A percentile compares a stretch with the other conserved stretches of the same genome.
phyloP scores from a whole-genome alignment of 768 basidiomycete genomes.

The Tricholoma matsutake region DNA sequence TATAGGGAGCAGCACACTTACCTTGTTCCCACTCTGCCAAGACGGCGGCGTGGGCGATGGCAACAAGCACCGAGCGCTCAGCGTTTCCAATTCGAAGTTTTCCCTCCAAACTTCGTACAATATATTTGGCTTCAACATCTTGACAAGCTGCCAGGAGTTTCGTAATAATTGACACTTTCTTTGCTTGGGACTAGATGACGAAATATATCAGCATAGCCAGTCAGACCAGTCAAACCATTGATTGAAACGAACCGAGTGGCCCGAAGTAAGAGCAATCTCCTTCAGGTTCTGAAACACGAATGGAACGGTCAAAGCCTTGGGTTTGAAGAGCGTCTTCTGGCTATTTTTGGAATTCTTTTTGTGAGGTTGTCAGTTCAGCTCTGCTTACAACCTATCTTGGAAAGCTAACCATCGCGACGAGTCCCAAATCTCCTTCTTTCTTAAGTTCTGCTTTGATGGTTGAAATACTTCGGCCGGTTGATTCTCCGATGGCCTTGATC shows the following conservation, averaged over 20 bases:
- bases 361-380: background rate
- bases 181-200: constrained; percentile 78
- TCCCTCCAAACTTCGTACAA: constrained; percentile 92
- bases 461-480: constrained; percentile 82
- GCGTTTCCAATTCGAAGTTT: constrained; percentile 97
- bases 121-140: constrained; percentile 92
- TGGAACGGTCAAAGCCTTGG: constrained; percentile 84
- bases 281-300: constrained; percentile 87
- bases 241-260: constrained; percentile 61
- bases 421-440: constrained; percentile 91
- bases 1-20: background rate
- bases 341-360: constrained; percentile 85
- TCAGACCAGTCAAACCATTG: background rate
- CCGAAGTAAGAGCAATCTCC: constrained; percentile 85
- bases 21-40: constrained; percentile 69
- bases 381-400: background rate
- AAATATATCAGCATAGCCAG: constrained; percentile 6
- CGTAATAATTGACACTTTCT: constrained; percentile 94
- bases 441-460: constrained; percentile 90
- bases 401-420: constrained; percentile 85
- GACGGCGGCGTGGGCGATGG: constrained; percentile 89
- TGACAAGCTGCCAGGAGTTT: constrained; percentile 91
- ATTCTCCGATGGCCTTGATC: constrained; percentile 93
- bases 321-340: constrained; percentile 93
- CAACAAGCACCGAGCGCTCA: constrained; percentile 91